Evolutionary conservation across 2,329 filamentous ascomycete species (phyloP).

Genomic region (Exophiala spinifera): DNA sequence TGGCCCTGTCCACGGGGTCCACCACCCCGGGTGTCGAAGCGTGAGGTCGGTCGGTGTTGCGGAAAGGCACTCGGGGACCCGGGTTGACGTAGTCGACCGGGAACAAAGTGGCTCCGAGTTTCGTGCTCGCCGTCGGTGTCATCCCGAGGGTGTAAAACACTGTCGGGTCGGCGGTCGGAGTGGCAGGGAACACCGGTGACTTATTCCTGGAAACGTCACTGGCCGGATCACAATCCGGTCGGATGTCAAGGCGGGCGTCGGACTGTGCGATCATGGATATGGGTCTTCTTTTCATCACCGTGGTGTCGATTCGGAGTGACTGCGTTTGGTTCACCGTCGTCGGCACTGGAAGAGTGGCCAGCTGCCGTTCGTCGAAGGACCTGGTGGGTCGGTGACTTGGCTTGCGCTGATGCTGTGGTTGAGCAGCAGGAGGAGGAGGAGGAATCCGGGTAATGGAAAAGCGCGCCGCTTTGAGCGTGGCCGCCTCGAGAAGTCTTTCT

Average conservation of each 20-base stretch:
- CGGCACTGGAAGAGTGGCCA: conserved; percentile 1
- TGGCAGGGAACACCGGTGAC: conserved; percentile 17
- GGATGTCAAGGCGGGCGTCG: conserved; percentile 8
- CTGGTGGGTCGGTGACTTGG: conserved; percentile 10
- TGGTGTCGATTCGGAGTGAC: conserved; percentile 21
- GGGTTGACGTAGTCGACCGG: conserved; percentile 26
- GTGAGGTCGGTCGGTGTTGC: conserved; percentile 8
- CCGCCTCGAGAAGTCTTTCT: conserved; percentile 33
- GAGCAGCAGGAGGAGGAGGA: not conserved
- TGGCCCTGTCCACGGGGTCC: conserved; percentile 56
- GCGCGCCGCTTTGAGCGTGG: conserved; percentile 21
- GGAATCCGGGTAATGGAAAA: conserved; percentile 19
- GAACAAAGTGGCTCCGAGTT: conserved; percentile 27
- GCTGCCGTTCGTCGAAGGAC: conserved; percentile 17
- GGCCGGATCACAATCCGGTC: conserved; percentile 13
- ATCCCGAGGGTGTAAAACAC: conserved; percentile 25
- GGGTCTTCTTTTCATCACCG: conserved; percentile 10
- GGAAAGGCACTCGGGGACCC: conserved; percentile 20
- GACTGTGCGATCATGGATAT: conserved; percentile 9
- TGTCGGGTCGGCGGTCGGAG: conserved; percentile 24
- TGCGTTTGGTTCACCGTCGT: conserved; percentile 10
- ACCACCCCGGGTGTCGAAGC: conserved; percentile 33
- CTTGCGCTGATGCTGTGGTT: not conserved
- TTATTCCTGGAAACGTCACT: not conserved
- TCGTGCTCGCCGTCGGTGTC: conserved; percentile 25